phyloP scores from a whole-genome alignment of 371 early-diverging fungal species.

The Blastocladiella emersonii region DNA sequence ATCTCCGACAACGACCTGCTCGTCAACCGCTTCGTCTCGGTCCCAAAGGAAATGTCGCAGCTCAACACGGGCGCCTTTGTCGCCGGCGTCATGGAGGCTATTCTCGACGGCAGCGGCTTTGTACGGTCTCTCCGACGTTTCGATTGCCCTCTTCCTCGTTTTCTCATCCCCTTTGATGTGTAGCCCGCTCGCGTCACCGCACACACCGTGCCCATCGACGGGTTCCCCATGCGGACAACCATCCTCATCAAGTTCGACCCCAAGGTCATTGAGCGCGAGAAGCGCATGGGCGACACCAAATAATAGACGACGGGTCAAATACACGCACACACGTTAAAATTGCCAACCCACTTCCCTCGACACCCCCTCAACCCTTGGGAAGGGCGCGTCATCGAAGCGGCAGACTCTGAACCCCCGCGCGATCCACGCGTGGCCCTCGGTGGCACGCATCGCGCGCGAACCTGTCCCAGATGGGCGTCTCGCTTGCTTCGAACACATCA shows the following conservation, averaged over 20 bases:
- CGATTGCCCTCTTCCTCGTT: background rate
- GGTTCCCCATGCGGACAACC: conserved; percentile 79
- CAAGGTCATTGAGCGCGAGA: no score
- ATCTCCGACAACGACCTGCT: conserved; percentile 89
- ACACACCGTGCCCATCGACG: conserved; percentile 78
- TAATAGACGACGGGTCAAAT: no score
- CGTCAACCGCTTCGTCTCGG: conserved; percentile 73
- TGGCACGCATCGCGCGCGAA: no score
- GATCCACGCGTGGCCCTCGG: no score
- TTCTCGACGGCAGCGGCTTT: conserved; percentile 78
- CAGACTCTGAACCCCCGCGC: no score
- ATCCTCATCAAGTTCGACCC: conserved; percentile 85
- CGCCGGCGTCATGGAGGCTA: conserved; percentile 89
- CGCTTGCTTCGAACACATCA: no score
- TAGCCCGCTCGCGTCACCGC: conserved; percentile 89
- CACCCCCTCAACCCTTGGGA: no score
- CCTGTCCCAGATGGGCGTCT: no score
- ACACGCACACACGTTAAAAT: no score
- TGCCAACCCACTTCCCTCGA: no score
- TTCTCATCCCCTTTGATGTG: background rate
- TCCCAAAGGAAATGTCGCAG: conserved; percentile 79
- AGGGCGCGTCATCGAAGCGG: no score
- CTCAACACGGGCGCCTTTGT: conserved; percentile 86
- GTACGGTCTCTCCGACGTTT: conserved; percentile 42
- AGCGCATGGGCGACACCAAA: no score